Evolutionary conservation across 306 rosid species (phyloP).

Genomic region (Fragaria ananassa): DNA sequence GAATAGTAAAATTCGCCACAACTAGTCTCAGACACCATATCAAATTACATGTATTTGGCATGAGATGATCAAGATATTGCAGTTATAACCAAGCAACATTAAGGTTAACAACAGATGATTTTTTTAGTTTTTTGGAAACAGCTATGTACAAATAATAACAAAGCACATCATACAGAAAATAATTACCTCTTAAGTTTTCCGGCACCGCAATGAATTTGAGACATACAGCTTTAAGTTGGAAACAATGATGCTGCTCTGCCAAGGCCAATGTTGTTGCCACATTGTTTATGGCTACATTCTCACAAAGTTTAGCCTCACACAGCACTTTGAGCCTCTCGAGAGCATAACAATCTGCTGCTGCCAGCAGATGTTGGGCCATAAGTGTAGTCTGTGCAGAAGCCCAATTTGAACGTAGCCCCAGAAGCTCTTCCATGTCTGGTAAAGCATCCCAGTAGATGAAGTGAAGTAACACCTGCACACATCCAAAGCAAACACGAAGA

Average conservation of each 20-base stretch:
- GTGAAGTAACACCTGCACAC: slow-evolving; percentile 60
- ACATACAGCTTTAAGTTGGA: slow-evolving; percentile 56
- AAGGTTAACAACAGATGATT: not conserved
- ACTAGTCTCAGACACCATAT: not conserved
- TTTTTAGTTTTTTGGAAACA: not conserved
- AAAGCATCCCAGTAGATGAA: slow-evolving; percentile 61
- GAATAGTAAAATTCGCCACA: not conserved
- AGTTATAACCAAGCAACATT: not conserved
- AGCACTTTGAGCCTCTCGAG: slow-evolving; percentile 62
- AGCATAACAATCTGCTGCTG: slow-evolving; percentile 72
- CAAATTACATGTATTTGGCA: not conserved
- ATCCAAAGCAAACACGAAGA: slow-evolving; percentile 10
- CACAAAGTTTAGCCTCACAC: slow-evolving; percentile 60
- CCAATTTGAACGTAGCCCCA: slow-evolving; percentile 46
- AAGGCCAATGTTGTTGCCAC: slow-evolving; percentile 73
- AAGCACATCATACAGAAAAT: not conserved
- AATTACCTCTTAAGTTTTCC: slow-evolving; percentile 63
- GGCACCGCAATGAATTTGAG: slow-evolving; percentile 53
- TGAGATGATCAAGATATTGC: not conserved
- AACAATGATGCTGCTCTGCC: slow-evolving; percentile 77
- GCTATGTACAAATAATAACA: not conserved
- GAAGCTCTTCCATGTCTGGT: slow-evolving; percentile 58
- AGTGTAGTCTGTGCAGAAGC: slow-evolving; percentile 37
- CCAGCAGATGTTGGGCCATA: slow-evolving; percentile 69
- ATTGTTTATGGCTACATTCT: slow-evolving; percentile 55